These are phyloP conservation scores for Spinacia oleracea DNA, from an alignment of 179 eudicot genomes.

Conservation along the genomic window DNA sequence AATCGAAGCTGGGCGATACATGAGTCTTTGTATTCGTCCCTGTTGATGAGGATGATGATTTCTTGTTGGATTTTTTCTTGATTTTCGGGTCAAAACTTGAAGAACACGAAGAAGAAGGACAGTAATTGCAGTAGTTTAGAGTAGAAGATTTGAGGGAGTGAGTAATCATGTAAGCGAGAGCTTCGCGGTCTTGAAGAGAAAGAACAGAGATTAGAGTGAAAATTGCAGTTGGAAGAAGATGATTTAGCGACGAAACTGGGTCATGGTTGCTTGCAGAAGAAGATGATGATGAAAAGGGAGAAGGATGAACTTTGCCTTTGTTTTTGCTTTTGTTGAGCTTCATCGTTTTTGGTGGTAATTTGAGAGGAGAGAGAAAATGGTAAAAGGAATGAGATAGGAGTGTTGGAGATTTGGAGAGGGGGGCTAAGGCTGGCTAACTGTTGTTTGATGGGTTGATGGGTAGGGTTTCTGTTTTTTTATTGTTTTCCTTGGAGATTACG, in stretches of 20 bases:
- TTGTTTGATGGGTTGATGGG: background rate
- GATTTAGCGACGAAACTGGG: slow-evolving; percentile 38
- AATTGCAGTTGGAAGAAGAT: slow-evolving; percentile 66
- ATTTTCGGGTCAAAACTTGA: slow-evolving; percentile 12
- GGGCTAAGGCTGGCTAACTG: too few species aligned
- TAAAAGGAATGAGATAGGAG: too few species aligned
- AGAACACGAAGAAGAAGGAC: slow-evolving; percentile 11
- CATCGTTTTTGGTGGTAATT: slow-evolving; percentile 23
- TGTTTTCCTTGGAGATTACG: background rate
- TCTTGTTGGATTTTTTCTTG: slow-evolving; percentile 20
- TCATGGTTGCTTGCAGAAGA: slow-evolving; percentile 26
- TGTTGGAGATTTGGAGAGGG: too few species aligned
- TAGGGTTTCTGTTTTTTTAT: background rate
- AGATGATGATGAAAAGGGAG: slow-evolving; percentile 42
- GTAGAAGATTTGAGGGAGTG: slow-evolving; percentile 43
- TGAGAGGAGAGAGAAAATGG: too few species aligned
- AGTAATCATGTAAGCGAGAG: slow-evolving; percentile 61
- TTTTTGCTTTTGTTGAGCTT: slow-evolving; percentile 46
- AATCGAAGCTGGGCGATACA: slow-evolving; percentile 48
- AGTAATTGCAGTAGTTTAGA: too few species aligned
- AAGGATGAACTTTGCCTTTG: slow-evolving; percentile 79
- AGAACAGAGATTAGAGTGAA: slow-evolving; percentile 49
- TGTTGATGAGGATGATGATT: background rate
- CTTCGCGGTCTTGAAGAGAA: slow-evolving; percentile 59
- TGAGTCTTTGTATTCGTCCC: slow-evolving; percentile 19